These are phyloP conservation scores for Westerdykella aurantiaca DNA, from an alignment of 2,329 filamentous ascomycete species.

Conservation along the genomic window DNA sequence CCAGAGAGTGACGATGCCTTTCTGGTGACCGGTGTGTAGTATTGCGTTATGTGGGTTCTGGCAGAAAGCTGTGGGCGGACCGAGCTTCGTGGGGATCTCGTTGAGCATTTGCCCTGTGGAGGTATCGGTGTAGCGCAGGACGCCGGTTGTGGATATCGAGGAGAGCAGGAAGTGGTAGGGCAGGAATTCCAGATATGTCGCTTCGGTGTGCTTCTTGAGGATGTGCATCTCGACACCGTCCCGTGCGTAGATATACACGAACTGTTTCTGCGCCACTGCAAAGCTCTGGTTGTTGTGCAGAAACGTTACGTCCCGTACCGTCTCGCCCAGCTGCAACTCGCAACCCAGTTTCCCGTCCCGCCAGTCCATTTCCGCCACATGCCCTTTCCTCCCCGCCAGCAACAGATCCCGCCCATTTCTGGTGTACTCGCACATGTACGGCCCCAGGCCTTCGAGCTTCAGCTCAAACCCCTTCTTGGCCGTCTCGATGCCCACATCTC, in stretches of 20 bases:
- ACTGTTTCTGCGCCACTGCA: constrained; percentile 92
- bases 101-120: constrained; percentile 85
- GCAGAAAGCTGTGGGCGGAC: constrained; percentile 72
- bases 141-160: constrained; percentile 77
- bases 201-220: constrained; percentile 82
- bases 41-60: constrained; percentile 94
- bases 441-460: constrained; percentile 68
- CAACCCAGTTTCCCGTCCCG: constrained; percentile 83
- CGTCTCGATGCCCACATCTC: constrained; percentile 70
- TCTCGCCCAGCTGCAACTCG: constrained; percentile 87
- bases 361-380: constrained; percentile 97
- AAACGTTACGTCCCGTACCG: constrained; percentile 82
- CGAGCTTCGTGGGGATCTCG: constrained; percentile 78
- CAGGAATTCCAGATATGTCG: constrained; percentile 89
- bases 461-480: constrained; percentile 92
- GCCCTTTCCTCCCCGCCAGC: constrained; percentile 82
- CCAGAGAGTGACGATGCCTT: constrained; percentile 91
- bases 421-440: constrained; percentile 84
- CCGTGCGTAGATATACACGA: constrained; percentile 93
- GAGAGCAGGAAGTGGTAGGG: constrained; percentile 94
- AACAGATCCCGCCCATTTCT: constrained; percentile 82
- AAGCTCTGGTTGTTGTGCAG: constrained; percentile 93
- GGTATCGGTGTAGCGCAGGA: constrained; percentile 85
- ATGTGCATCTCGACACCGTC: constrained; percentile 90
- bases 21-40: constrained; percentile 87